Evolutionary conservation across 352 stramenopile genomes (phyloP), one percentile per base, ranked within the genome.

Genomic region (Phytophthora tubulina): DNA sequence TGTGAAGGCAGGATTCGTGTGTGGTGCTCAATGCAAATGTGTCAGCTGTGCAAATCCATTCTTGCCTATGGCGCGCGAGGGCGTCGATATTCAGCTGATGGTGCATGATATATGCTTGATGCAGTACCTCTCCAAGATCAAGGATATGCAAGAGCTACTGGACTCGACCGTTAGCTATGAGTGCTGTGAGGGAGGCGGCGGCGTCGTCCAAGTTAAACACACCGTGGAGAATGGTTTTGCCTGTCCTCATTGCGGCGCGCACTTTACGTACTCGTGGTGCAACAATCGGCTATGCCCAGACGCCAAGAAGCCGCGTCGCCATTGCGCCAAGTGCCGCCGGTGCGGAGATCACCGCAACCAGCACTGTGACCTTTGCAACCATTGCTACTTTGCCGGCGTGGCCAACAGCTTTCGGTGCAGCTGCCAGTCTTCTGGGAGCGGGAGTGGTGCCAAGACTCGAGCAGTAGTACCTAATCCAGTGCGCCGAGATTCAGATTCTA

Each of bases 371-470:
- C 73, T 87, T 21, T 95, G 88, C 69, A 91, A 92, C 51, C 88
- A 93, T 65, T 95, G 88, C 67, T 95, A 94, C 70, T 95, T 95
- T 79, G 88, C 88, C 8, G 88, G 88, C 21, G 88, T 95, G 35
- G 88, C 88, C 33, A 95, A 95, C 63, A 95, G 88, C 62, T 95
- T 95, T 38, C 79, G 84, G 57, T 95, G 88, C 62, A 93, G 84
- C 63, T 95, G 88, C 61, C 87, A 90, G 62, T 76, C 69, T 11
- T 59, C 60, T 33, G 65, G 70, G 17, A 72, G 75, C 11, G 67
- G 66, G 7, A 79, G 55, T 61, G 75, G 82, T 33, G 50, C 75
- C 21, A 90, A 88, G 62, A 78, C 80, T 49, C 73, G 84, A 48
- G 71, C 82, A 1, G 75, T 90, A 6, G 76, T 89, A 27, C 81